Percentiles rank a stretch among this genome's conserved stretches.
These are phyloP conservation scores for Tetradesmus obliquus DNA, from an alignment of 139 green algal species.

Conservation along the genomic window DNA sequence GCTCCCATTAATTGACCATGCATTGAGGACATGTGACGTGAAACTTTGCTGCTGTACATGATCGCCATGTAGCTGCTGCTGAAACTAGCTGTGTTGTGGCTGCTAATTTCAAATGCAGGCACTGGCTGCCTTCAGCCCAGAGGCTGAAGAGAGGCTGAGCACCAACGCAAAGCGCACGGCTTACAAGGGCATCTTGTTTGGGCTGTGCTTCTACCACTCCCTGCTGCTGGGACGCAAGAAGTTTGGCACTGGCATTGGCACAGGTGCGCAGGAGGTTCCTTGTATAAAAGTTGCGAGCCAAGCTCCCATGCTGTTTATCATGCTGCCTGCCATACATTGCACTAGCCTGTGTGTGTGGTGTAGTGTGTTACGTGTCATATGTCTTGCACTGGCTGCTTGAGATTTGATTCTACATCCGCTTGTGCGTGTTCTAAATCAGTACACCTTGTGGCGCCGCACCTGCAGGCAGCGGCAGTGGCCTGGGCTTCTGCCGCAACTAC, in stretches of 20 bases:
- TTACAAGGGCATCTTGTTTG: constrained; percentile 86
- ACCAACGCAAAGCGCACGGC: constrained; percentile 74
- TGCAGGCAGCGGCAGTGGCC: constrained; percentile 76
- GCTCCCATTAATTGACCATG: not conserved
- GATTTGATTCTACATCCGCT: not conserved
- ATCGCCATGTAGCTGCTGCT: too few species aligned
- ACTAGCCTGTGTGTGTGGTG: not conserved
- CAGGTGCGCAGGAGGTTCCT: constrained; percentile 16
- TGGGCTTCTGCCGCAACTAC: constrained; percentile 92
- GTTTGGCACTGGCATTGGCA: constrained; percentile 89
- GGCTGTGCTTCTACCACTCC: constrained; percentile 94
- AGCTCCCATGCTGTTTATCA: not conserved
- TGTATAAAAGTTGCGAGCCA: not conserved
- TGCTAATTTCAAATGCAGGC: not conserved
- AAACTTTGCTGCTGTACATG: too few species aligned
- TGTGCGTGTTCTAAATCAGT: too few species aligned
- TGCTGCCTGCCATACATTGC: not conserved
- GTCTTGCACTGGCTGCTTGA: not conserved
- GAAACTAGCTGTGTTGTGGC: too few species aligned
- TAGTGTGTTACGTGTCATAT: not conserved
- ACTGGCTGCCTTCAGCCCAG: constrained; percentile 73
- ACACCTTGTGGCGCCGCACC: not conserved
- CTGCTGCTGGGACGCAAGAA: constrained; percentile 92
- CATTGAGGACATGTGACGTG: too few species aligned
- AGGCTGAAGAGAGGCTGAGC: constrained; percentile 70